Evolutionary conservation across 208 protist genomes (phyloP).

Genomic region (Angomonas deanei): DNA sequence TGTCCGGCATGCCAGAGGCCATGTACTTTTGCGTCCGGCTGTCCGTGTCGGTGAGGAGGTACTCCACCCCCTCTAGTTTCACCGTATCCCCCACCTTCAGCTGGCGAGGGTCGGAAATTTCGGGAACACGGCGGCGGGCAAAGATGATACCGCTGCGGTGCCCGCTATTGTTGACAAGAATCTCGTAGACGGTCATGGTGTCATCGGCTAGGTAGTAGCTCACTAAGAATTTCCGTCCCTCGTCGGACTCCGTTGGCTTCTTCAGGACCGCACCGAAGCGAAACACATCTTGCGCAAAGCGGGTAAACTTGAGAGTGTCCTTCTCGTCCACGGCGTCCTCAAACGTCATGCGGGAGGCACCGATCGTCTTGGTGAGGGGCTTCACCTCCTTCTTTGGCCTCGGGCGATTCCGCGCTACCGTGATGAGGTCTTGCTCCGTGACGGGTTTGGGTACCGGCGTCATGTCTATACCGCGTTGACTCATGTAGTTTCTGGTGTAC

Average conservation of each 20-base stretch:
- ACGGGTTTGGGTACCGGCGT: conserved; percentile 19
- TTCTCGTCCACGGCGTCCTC: conserved; percentile 41
- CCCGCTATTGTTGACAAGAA: conserved; percentile 87
- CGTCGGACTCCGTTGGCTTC: conserved; percentile 48
- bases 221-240: conserved; percentile 76
- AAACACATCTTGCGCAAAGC: conserved; percentile 85
- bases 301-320: conserved; percentile 80
- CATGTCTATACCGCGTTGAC: conserved; percentile 32
- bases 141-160: conserved; percentile 91
- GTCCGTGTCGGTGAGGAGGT: conserved; percentile 65
- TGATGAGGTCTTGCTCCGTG: conserved; percentile 36
- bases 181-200: conserved; percentile 92
- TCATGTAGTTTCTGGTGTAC: conserved; percentile 88
- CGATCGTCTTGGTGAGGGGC: conserved; percentile 13
- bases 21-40: conserved; percentile 70
- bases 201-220: conserved; percentile 95
- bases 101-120: conserved; percentile 46
- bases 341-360: conserved; percentile 74
- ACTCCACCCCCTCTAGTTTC: conserved; percentile 53
- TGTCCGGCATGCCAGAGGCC: conserved; percentile 64
- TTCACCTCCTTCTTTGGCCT: not conserved
- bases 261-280: conserved; percentile 80
- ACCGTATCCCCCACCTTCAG: conserved; percentile 72
- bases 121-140: conserved; percentile 70
- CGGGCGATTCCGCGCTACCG: conserved; percentile 18